Base-by-base conservation (phyloP, 1,284 basidiomycete species). In the Pterula multifida region DNA sequence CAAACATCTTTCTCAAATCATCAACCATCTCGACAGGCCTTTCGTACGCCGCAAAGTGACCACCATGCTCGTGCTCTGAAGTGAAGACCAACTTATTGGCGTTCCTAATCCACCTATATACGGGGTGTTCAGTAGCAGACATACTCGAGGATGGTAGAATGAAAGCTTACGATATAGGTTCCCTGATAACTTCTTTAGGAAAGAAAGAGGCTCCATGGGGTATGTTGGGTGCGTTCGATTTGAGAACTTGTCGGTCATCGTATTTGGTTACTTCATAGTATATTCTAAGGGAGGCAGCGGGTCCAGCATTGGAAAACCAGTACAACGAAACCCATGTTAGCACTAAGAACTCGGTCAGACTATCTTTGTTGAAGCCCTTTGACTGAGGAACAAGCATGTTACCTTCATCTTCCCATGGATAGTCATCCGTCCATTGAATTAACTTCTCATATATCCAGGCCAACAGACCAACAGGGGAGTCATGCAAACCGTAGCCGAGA, bases 381-480 rank as follows among this genome's bases (percentile, higher is more conserved):
- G 15, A 32, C 28, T 6, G 28, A 32, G 28, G 15, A 32, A 6
- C 28, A 32, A 32, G 6, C 28, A 15, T 42, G 9, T 57, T 26
- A 73, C 70, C 63, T 60, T 71, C 69, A 23, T 77, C 75, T 50
- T 76, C 72, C 76, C 75, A 78, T 1, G 62, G 61, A 53, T 77
- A 78, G 0, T 56, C 54, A 26, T 76, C 72, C 0, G 70, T 65
- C 73, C 75, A 78, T 11, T 63, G 55, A 15, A 68, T 61, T 11
- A 77, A 55, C 56, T 79, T 78, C 56, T 79, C 76, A 48, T 76
- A 75, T 39, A 79, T 72, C 75, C 77, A 80, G 2, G 74, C 73
- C 2, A 79, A 64, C 36, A 79, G 60, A 1, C 75, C 77, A 3
- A 70, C 65, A 1, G 78, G 78, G 3, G 75, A 77, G 56, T 79